phyloP scores from a whole-genome alignment of 345 rosid genomes.

The Salix viminalis region DNA sequence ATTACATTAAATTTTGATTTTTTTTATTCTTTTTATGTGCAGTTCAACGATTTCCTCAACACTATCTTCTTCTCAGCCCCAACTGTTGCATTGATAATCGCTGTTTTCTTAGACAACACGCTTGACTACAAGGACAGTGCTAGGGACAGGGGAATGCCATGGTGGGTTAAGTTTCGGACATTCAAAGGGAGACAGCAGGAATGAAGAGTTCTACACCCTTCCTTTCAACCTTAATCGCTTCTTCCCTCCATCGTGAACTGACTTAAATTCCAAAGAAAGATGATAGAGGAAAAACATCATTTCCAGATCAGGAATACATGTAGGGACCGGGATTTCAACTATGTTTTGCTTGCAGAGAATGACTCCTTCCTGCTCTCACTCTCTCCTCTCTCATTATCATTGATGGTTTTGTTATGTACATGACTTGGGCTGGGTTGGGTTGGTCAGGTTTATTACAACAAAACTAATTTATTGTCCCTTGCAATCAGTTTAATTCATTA shows the following conservation, averaged over 20 bases:
- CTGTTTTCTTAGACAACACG: conserved; percentile 87
- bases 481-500: not conserved
- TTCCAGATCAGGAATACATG: conserved; percentile 10
- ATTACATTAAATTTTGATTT: not conserved
- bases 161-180: conserved; percentile 91
- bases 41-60: conserved; percentile 96
- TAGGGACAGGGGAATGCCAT: conserved; percentile 86
- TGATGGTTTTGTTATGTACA: conserved; percentile 4
- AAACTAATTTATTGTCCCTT: not conserved
- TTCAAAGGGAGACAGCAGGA: conserved; percentile 87
- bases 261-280: not conserved
- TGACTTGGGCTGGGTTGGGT: conserved; percentile 1
- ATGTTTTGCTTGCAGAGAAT: conserved; percentile 14
- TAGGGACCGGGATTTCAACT: not conserved
- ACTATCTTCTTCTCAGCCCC: conserved; percentile 90
- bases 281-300: conserved; percentile 32
- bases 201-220: conserved; percentile 91
- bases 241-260: conserved; percentile 80
- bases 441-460: conserved; percentile 1
- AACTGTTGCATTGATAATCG: conserved; percentile 69
- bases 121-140: conserved; percentile 84
- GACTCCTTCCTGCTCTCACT: not conserved
- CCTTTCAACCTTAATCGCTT: conserved; percentile 93
- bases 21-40: conserved; percentile 15
- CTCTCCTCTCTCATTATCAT: not conserved